These are phyloP conservation scores for Brassica juncea DNA, from an alignment of 345 rosid species.

Conservation along the genomic window DNA sequence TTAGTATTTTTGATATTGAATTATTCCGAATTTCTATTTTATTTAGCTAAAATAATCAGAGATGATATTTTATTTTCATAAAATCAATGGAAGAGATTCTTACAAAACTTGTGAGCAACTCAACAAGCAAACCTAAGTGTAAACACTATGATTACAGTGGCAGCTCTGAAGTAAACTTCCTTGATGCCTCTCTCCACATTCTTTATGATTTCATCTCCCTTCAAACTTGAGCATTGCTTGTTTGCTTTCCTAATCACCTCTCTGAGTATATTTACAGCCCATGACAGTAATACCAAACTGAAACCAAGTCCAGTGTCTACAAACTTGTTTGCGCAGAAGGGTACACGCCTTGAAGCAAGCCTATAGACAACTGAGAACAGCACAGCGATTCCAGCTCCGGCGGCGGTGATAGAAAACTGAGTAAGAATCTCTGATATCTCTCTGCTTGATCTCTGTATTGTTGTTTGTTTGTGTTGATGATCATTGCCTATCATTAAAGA, in stretches of 20 bases:
- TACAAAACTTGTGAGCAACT: not conserved
- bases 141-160: conserved; percentile 57
- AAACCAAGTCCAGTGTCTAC: conserved; percentile 68
- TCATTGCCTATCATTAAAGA: conserved; percentile 69
- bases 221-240: conserved; percentile 38
- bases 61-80: not conserved
- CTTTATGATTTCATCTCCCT: conserved; percentile 60
- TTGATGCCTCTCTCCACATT: conserved; percentile 61
- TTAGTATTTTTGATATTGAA: not conserved
- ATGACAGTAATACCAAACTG: conserved; percentile 77
- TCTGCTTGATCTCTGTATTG: conserved; percentile 68
- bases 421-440: conserved; percentile 77
- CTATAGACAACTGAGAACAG: conserved; percentile 61
- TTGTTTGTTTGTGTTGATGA: conserved; percentile 46
- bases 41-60: not conserved
- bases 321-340: conserved; percentile 60
- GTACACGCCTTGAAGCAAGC: conserved; percentile 51
- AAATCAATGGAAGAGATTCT: not conserved
- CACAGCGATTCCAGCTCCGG: conserved; percentile 87
- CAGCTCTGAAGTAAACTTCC: conserved; percentile 75
- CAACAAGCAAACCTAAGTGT: conserved; percentile 48
- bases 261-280: conserved; percentile 70
- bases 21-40: not conserved
- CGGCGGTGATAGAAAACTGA: conserved; percentile 68
- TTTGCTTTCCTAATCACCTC: conserved; percentile 60